Evolutionary conservation across 2,329 filamentous ascomycete genomes (phyloP).

Genomic region (Fusarium compactum): DNA sequence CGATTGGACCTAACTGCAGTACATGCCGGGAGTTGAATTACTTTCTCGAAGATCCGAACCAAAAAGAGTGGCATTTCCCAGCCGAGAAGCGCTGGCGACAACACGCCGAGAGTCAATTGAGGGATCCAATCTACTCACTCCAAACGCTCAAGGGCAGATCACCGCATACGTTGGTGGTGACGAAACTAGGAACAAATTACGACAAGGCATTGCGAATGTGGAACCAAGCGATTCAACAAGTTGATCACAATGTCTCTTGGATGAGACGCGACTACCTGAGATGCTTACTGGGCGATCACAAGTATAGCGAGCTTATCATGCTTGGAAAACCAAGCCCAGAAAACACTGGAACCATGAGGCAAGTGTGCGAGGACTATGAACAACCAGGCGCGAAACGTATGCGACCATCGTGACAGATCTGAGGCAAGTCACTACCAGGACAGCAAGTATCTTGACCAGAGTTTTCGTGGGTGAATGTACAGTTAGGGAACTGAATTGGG

Average conservation of each 20-base stretch:
- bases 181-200: slow-evolving; percentile 7
- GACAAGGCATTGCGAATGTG: background rate
- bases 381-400: background rate
- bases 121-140: slow-evolving; percentile 1
- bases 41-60: slow-evolving; percentile 9
- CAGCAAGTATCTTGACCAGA: background rate
- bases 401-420: background rate
- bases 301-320: slow-evolving; percentile 7
- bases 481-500: background rate
- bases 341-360: background rate
- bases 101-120: background rate
- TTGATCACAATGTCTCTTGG: background rate
- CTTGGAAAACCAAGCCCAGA: background rate
- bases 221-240: background rate
- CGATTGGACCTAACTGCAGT: background rate
- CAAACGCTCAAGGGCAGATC: background rate
- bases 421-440: background rate
- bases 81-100: background rate
- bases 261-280: slow-evolving; percentile 8
- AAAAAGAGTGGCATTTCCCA: background rate
- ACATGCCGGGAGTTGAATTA: slow-evolving; percentile 1
- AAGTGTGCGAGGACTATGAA: background rate
- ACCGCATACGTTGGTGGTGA: background rate
- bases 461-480: background rate
- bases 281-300: slow-evolving; percentile 6